Evolutionary conservation across 805 yeast genomes (phyloP).

Genomic region (Cyberlindnera amylophila): DNA sequence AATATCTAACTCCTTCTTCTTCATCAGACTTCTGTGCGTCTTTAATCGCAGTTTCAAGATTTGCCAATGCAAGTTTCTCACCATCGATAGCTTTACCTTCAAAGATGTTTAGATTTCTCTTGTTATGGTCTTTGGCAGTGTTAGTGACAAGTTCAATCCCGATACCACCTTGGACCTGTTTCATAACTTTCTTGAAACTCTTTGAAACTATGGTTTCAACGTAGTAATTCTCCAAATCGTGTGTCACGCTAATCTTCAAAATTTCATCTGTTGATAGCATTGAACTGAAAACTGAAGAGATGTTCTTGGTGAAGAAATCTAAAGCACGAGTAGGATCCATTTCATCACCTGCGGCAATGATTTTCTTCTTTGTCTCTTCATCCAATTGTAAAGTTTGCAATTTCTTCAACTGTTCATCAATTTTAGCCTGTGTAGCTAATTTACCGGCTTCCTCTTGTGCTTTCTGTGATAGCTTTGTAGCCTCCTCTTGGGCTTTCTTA

Average conservation of each 20-base stretch:
- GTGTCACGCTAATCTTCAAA: conserved; percentile 59
- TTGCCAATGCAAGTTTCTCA: conserved; percentile 84
- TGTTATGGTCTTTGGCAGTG: conserved; percentile 20
- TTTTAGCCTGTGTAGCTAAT: conserved; percentile 31
- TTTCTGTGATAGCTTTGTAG: conserved; percentile 29
- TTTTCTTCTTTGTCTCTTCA: conserved; percentile 25
- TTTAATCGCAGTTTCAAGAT: conserved; percentile 70
- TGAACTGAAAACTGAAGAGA: conserved; percentile 31
- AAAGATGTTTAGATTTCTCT: conserved; percentile 58
- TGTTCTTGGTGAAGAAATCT: conserved; percentile 19
- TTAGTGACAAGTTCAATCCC: conserved; percentile 46
- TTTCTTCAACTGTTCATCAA: conserved; percentile 28
- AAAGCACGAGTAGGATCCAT: conserved; percentile 26
- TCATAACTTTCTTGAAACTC: conserved; percentile 60
- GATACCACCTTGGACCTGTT: conserved; percentile 77
- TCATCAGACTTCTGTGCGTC: conserved; percentile 27
- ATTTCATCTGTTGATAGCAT: conserved; percentile 42
- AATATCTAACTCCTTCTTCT: conserved; percentile 29
- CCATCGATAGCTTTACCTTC: conserved; percentile 78
- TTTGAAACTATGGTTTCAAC: conserved; percentile 45
- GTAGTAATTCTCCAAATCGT: conserved; percentile 57
- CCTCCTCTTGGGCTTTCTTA: conserved; percentile 33
- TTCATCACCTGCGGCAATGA: conserved; percentile 16
- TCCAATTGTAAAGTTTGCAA: conserved; percentile 29
- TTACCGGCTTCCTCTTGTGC: conserved; percentile 30